Evolutionary conservation across 208 protist species (phyloP), one percentile per base, ranked within the genome.

Genomic region (Zelonia costaricensis): DNA sequence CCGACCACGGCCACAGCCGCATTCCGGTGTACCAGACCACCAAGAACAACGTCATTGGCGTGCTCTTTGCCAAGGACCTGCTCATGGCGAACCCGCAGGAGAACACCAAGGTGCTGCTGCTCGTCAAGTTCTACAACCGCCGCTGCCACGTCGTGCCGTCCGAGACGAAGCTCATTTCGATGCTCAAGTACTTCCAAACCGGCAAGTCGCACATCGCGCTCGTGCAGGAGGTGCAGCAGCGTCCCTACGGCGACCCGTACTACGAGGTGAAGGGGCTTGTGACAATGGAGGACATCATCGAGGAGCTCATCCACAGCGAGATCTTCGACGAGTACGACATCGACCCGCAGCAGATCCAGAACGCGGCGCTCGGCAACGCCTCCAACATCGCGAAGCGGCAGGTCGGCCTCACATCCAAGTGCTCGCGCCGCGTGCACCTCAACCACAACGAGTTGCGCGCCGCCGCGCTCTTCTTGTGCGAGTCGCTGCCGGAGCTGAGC

Each of bases 291-390:
- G 98, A 99, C 64, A 80, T 99, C 35, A 96, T 99, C 49, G 97
- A 98, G 71, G 94, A 98, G 64, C 93, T 99, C 45, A 97, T 99
- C 64, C 86, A 96, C 68, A 96, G 95, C 51, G 97, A 99, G 73
- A 98, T 99, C 70, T 90, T 98, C 27, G 97, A 99, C 75, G 97
- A 99, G 79, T 97, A 94, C 52, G 97, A 99, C 72, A 58, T 79
- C 10, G 87, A 80, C 56, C 85, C 86, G 12, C 68, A 61, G 13
- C 56, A 66, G 25, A 58, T 64, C 18, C 54, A 58, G 38, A 49
- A 66, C 31, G 43, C 56, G 25, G 45, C 58, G 15, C 27, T 56
- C 35, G 39, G 48, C 35, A 66, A 53, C 45, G 27, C 45, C 25
- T 52, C 58, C 38, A 38, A 31, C 25, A n/a, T 63, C 46, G 25